Conservation (phyloP, 1,284 basidiomycete species). For the Ganoderma resinaceum region DNA sequence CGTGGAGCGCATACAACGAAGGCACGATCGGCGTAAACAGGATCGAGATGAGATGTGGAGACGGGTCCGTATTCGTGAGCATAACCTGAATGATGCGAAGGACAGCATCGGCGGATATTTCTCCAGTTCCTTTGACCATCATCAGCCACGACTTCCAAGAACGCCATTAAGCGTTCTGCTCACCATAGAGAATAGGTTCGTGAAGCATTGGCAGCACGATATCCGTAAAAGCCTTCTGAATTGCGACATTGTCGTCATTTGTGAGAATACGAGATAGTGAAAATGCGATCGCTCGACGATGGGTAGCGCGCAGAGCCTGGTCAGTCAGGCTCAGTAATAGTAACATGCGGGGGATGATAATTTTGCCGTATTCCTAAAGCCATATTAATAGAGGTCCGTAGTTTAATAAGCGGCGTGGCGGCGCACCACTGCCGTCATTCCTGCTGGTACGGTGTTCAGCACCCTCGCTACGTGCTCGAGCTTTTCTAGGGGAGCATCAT, state of each 20-base stretch:
- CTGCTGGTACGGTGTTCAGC: constrained; percentile 61
- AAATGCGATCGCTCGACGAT: constrained; percentile 72
- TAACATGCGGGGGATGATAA: constrained; percentile 62
- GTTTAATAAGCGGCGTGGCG: background rate
- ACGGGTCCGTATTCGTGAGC: constrained; percentile 80
- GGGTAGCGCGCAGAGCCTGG: constrained; percentile 44
- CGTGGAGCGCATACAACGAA: constrained; percentile 69
- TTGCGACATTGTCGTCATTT: constrained; percentile 36
- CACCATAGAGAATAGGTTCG: constrained; percentile 45
- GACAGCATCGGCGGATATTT: constrained; percentile 45
- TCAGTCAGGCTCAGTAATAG: constrained; percentile 50
- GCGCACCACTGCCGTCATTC: constrained; percentile 59
- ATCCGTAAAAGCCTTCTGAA: constrained; percentile 43
- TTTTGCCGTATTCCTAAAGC: constrained; percentile 64
- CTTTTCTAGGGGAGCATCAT: constrained; percentile 65
- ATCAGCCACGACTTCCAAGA: background rate
- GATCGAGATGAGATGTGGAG: constrained; percentile 67
- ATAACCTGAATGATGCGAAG: constrained; percentile 60
- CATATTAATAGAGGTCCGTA: background rate
- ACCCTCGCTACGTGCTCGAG: constrained; percentile 70
- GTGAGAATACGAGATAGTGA: constrained; percentile 69
- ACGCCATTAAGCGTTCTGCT: background rate
- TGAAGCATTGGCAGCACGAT: constrained; percentile 55
- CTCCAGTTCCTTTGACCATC: constrained; percentile 9
- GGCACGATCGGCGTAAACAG: constrained; percentile 75